Percentiles rank a stretch among this genome's conserved stretches.
Evolutionary conservation across 768 basidiomycete genomes (phyloP).

Genomic region (Mycena rebaudengoi): DNA sequence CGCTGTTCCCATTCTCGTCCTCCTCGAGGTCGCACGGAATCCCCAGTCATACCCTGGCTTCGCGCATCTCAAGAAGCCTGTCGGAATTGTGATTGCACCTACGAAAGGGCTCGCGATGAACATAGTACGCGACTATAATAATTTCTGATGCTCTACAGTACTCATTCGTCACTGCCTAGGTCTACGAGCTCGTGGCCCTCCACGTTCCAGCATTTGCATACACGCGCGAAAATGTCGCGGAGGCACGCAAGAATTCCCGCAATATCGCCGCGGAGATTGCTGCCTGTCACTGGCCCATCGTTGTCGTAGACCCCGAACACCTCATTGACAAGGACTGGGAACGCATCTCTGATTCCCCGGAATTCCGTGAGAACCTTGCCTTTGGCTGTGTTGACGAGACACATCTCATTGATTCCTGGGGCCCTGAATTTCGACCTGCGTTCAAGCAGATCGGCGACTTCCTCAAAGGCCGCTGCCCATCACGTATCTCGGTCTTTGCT

Average conservation of each 20-base stretch:
- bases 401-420: constrained; percentile 5
- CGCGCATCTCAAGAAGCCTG: neutral
- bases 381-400: constrained; percentile 2
- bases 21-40: neutral
- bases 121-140: neutral
- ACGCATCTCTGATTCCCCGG: neutral
- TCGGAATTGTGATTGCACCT: neutral
- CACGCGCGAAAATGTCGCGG: neutral
- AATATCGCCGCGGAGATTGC: neutral
- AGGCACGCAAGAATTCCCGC: neutral
- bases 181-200: neutral
- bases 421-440: neutral
- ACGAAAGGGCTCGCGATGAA: neutral
- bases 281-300: neutral
- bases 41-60: neutral
- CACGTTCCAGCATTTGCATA: neutral
- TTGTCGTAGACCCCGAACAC: constrained; percentile 8
- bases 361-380: neutral
- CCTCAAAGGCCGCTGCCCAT: neutral
- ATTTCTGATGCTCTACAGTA: neutral
- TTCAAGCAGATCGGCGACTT: neutral
- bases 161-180: neutral
- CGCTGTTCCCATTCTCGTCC: neutral
- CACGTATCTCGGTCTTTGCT: constrained; percentile 2
- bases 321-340: constrained; percentile 1